phyloP scores from a whole-genome alignment of 805 yeast species.

The Teunomyces pallodes region DNA sequence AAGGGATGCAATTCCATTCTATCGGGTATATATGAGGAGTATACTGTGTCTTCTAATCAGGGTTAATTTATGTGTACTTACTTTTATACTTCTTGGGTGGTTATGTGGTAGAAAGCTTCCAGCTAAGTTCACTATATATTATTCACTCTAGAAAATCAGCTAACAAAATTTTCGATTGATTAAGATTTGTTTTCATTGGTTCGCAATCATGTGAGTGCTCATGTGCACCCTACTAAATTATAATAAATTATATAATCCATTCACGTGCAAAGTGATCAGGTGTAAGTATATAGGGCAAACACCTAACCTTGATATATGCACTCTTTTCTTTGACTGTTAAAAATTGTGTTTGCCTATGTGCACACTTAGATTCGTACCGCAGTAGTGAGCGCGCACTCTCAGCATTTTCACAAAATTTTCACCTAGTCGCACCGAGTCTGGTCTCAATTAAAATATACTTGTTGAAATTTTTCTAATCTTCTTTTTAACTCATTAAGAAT shows the following conservation, averaged over 20 bases:
- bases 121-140: slow-evolving; percentile 3
- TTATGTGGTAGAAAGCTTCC: slow-evolving; percentile 2
- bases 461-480: slow-evolving; percentile 2
- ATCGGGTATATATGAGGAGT: neutral
- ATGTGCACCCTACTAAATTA: neutral
- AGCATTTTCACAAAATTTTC: slow-evolving; percentile 2
- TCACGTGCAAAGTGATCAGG: neutral
- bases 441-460: slow-evolving; percentile 4
- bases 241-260: neutral
- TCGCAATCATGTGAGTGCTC: slow-evolving; percentile 2
- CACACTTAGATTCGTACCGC: neutral
- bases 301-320: neutral
- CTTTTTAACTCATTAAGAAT: slow-evolving; percentile 3
- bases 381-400: neutral
- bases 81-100: slow-evolving; percentile 2
- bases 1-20: neutral
- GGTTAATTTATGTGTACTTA: neutral
- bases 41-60: too few species aligned
- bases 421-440: slow-evolving; percentile 1
- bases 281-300: neutral
- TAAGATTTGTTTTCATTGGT: slow-evolving; percentile 4
- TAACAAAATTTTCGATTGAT: slow-evolving; percentile 4
- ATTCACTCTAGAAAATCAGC: slow-evolving; percentile 3
- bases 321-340: neutral
- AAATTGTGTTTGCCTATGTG: neutral